phyloP scores from a whole-genome alignment of 306 rosid genomes.

The peach (Prunus persica) region DNA sequence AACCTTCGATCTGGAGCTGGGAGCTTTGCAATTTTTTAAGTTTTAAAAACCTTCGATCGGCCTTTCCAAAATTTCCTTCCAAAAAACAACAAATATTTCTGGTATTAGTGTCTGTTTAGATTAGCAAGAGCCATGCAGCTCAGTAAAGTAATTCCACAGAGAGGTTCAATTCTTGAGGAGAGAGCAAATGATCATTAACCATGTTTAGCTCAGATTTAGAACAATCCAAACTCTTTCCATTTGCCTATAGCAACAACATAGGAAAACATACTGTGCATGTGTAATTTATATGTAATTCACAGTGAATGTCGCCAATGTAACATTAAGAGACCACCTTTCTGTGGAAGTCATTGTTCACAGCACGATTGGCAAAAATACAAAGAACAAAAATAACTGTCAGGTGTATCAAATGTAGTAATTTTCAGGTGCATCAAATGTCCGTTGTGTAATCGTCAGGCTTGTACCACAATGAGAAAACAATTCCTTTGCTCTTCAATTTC shows the following conservation, averaged over 20 bases:
- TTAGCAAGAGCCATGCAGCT: too few relatives aligned
- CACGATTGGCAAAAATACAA: background rate
- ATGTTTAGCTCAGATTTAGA: background rate
- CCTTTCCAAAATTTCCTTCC: too few relatives aligned
- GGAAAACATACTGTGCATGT: background rate
- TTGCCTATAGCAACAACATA: background rate
- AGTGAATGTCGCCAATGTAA: background rate
- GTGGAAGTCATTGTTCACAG: conserved; percentile 8
- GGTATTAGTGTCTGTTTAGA: too few relatives aligned
- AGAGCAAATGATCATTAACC: background rate
- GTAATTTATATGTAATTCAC: background rate
- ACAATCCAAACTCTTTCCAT: background rate
- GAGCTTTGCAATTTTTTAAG: background rate
- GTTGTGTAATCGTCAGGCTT: conserved; percentile 78
- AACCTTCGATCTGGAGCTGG: too few relatives aligned
- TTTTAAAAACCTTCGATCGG: background rate
- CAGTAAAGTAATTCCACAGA: background rate
- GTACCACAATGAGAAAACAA: conserved; percentile 82
- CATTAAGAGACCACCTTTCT: conserved; percentile 4
- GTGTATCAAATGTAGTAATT: conserved; percentile 40
- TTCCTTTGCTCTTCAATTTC: conserved; percentile 57
- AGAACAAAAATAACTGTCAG: background rate
- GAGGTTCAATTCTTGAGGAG: background rate
- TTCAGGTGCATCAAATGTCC: conserved; percentile 47
- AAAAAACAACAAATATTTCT: too few relatives aligned